Evolutionary conservation across 148 eudicot species (phyloP).

Genomic region (Nyssa sinensis): DNA sequence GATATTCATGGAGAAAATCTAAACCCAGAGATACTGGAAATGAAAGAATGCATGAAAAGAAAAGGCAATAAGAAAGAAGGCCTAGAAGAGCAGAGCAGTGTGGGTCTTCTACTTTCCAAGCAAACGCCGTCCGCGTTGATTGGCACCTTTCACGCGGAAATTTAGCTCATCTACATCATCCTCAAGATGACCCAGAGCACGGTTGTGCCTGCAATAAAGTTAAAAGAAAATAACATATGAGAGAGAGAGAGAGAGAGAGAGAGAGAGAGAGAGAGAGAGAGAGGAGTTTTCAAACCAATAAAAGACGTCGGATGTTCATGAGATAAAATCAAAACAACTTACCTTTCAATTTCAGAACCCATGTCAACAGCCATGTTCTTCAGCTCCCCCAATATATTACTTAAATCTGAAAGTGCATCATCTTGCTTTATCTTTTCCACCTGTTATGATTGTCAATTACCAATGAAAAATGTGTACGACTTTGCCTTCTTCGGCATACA

Average conservation of each 20-base stretch:
- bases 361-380: constrained; percentile 92
- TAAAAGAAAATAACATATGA: too few relatives aligned
- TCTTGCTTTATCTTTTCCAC: constrained; percentile 81
- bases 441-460: too few relatives aligned
- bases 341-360: constrained; percentile 95
- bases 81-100: neutral
- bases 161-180: constrained; percentile 59
- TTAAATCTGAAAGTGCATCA: constrained; percentile 69
- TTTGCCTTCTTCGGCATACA: too few relatives aligned
- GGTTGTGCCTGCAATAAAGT: constrained; percentile 50
- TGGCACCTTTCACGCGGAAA: constrained; percentile 52
- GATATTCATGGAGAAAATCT: too few relatives aligned
- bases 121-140: constrained; percentile 53
- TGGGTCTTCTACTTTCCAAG: constrained; percentile 68
- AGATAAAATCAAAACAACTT: constrained; percentile 13
- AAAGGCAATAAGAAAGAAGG: neutral
- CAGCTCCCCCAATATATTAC: constrained; percentile 75
- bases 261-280: too few relatives aligned
- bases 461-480: too few relatives aligned
- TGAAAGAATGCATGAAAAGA: neutral
- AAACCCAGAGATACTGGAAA: too few relatives aligned
- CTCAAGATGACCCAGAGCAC: constrained; percentile 39
- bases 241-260: too few relatives aligned
- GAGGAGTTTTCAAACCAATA: too few relatives aligned
- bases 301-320: neutral